Conservation (phyloP, 2,329 filamentous ascomycete species). For the Cercospora zeae-maydis region DNA sequence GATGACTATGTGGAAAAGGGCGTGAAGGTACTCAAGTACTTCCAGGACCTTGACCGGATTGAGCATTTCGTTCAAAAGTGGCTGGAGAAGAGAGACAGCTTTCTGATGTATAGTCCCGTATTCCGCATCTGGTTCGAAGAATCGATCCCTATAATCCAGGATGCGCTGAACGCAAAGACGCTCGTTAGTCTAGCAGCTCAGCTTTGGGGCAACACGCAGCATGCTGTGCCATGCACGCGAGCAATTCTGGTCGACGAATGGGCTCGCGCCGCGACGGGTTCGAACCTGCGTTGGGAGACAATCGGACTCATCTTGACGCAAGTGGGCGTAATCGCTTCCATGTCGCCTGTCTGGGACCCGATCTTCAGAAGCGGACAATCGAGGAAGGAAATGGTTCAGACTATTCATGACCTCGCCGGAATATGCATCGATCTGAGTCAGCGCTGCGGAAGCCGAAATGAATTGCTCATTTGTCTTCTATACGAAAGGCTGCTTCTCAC, state of each 20-base stretch:
- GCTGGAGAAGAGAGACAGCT: conserved; percentile 13
- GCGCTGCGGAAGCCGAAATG: conserved; percentile 25
- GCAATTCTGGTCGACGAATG: conserved; percentile 37
- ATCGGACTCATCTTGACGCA: conserved; percentile 38
- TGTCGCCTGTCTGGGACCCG: conserved; percentile 22
- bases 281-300: conserved; percentile 41
- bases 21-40: conserved; percentile 16
- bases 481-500: conserved; percentile 24
- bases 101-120: conserved; percentile 19
- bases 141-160: conserved; percentile 13
- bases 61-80: conserved; percentile 13
- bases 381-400: conserved; percentile 6
- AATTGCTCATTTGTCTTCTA: conserved; percentile 21
- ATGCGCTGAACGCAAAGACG: conserved; percentile 19
- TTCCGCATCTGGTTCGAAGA: conserved; percentile 26
- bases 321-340: conserved; percentile 31
- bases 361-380: conserved; percentile 13
- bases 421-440: conserved; percentile 24
- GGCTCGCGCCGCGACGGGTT: conserved; percentile 36
- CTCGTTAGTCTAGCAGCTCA: conserved; percentile 35
- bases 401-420: conserved; percentile 16
- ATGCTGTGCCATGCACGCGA: conserved; percentile 31
- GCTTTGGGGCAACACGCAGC: conserved; percentile 40
- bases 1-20: conserved; percentile 17
- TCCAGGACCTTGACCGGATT: conserved; percentile 12